Percentiles rank a stretch among this genome's conserved stretches.
phyloP scores from a whole-genome alignment of 257 asterid species.

The Solanum peruvianum region DNA sequence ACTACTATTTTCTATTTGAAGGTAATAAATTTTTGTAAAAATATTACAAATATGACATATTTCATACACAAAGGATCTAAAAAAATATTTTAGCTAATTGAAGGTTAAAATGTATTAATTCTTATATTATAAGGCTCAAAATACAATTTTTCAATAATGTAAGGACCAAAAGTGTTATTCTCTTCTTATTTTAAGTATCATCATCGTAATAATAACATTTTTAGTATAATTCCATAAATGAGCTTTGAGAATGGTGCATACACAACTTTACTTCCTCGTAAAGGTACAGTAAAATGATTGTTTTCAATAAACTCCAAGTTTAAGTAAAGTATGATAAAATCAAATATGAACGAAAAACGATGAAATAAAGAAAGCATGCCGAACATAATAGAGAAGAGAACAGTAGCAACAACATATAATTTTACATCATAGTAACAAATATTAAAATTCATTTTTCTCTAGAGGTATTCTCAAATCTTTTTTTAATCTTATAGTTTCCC shows the following conservation, averaged over 20 bases:
- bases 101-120: background rate
- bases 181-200: background rate
- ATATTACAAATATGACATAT: background rate
- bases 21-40: background rate
- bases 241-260: background rate
- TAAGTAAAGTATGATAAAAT: background rate
- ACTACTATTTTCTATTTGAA: background rate
- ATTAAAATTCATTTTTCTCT: background rate
- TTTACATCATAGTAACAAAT: background rate
- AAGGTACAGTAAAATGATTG: background rate
- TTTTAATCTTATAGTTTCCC: background rate
- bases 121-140: background rate
- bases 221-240: too few relatives aligned
- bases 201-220: background rate
- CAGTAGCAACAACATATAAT: background rate
- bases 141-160: background rate
- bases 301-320: background rate
- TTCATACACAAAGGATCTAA: background rate
- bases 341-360: background rate
- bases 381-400: background rate
- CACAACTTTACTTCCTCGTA: background rate
- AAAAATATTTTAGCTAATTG: background rate
- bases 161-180: background rate
- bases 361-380: rapidly evolving
- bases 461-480: background rate